These are phyloP conservation scores for Backusella parvicylindrica DNA, from an alignment of 192 early-diverging fungal species.

Conservation along the genomic window DNA sequence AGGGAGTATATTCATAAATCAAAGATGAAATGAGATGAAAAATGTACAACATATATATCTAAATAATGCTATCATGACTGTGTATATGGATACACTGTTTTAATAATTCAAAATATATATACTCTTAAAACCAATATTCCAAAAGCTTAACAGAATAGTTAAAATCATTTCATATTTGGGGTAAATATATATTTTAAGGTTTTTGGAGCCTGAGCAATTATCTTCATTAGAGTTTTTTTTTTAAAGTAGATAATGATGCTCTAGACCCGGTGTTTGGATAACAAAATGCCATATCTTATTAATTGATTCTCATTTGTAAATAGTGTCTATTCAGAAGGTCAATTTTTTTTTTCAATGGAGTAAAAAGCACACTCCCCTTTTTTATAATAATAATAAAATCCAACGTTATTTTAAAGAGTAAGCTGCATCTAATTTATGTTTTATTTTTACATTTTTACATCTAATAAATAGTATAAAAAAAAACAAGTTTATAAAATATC, in stretches of 20 bases:
- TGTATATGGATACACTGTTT: no score
- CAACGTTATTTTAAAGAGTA: neutral
- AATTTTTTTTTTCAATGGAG: neutral
- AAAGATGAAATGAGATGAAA: neutral
- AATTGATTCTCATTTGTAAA: no score
- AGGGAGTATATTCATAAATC: neutral
- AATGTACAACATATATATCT: no score
- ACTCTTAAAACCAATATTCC: neutral
- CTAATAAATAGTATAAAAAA: neutral
- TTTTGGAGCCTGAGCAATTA: neutral
- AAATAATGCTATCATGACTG: no score
- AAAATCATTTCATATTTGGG: neutral
- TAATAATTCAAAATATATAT: no score
- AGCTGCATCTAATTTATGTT: neutral
- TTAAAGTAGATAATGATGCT: neutral
- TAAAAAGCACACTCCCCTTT: neutral
- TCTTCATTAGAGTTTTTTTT: neutral
- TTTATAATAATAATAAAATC: neutral
- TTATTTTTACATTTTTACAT: neutral
- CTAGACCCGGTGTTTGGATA: no score
- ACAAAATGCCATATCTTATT: no score
- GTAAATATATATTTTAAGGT: no score
- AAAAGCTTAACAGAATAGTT: neutral
- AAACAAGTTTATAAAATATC: neutral
- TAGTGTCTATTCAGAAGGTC: neutral